Evolutionary conservation across 352 stramenopile genomes (phyloP).

Genomic region (Globisporangium apiculatum): DNA sequence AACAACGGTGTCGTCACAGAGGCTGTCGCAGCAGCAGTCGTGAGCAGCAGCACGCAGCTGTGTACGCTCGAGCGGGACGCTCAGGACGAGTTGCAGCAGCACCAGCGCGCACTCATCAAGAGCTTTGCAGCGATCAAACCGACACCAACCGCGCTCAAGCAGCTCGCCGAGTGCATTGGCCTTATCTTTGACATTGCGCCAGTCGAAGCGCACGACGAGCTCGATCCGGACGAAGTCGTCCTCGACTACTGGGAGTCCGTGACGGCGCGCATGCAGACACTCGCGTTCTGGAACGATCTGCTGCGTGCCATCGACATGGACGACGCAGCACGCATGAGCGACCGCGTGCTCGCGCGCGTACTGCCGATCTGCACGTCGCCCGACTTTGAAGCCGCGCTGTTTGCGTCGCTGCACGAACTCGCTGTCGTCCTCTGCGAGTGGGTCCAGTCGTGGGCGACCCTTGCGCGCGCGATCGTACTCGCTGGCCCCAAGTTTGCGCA

Average conservation of each 20-base stretch:
- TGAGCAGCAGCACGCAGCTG: background rate
- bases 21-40: background rate
- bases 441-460: slow-evolving; percentile 44
- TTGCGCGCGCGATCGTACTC: slow-evolving; percentile 42
- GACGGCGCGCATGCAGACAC: slow-evolving; percentile 20
- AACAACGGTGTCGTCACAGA: background rate
- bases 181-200: slow-evolving; percentile 59
- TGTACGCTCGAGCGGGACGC: background rate
- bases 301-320: slow-evolving; percentile 39
- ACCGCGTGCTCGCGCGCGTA: slow-evolving; percentile 45
- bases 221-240: slow-evolving; percentile 65
- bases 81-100: slow-evolving; percentile 7
- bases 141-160: slow-evolving; percentile 43
- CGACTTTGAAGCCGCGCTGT: slow-evolving; percentile 53
- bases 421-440: slow-evolving; percentile 56
- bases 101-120: slow-evolving; percentile 18
- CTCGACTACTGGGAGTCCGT: slow-evolving; percentile 69
- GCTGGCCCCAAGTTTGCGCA: slow-evolving; percentile 49
- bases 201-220: slow-evolving; percentile 45
- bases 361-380: slow-evolving; percentile 50
- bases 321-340: slow-evolving; percentile 15
- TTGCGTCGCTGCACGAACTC: slow-evolving; percentile 39
- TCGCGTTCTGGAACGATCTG: slow-evolving; percentile 43
- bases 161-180: slow-evolving; percentile 61
- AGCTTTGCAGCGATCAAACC: slow-evolving; percentile 31